These are phyloP conservation scores for Suillus bovinus DNA, from an alignment of 768 basidiomycete genomes.

Conservation along the genomic window DNA sequence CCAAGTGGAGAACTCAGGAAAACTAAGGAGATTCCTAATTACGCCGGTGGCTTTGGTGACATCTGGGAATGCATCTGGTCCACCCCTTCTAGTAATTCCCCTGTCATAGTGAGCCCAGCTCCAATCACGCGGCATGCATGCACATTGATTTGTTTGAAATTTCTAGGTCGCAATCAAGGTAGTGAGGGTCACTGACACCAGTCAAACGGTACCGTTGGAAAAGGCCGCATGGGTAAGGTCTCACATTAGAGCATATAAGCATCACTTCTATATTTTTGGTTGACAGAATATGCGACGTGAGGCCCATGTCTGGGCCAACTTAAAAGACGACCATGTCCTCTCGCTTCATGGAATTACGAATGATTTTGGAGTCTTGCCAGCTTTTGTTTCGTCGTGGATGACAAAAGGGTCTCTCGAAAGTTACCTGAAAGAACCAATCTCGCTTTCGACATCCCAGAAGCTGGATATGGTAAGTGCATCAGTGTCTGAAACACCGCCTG, in stretches of 20 bases:
- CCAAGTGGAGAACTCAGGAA: not conserved
- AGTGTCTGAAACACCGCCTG: too few relatives aligned
- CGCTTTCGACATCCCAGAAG: slow-evolving; percentile 16
- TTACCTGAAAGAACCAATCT: slow-evolving; percentile 28
- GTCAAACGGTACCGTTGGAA: not conserved
- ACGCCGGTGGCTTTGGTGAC: not conserved
- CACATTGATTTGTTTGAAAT: not conserved
- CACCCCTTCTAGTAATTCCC: not conserved
- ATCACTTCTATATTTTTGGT: not conserved
- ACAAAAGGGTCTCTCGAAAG: slow-evolving; percentile 31
- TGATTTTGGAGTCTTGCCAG: slow-evolving; percentile 28
- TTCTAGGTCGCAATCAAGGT: not conserved
- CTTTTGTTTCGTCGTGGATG: slow-evolving; percentile 37
- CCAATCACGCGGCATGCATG: not conserved
- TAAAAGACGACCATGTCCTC: slow-evolving; percentile 31
- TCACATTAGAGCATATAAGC: not conserved
- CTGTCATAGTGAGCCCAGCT: not conserved
- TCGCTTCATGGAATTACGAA: slow-evolving; percentile 28
- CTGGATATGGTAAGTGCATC: slow-evolving; percentile 18
- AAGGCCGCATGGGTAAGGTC: not conserved
- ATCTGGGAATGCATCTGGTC: not conserved
- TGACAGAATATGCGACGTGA: slow-evolving; percentile 29
- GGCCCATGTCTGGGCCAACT: slow-evolving; percentile 29
- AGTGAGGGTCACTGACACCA: not conserved
- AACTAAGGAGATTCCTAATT: not conserved